phyloP scores from a whole-genome alignment of 2,329 filamentous ascomycete genomes.

The Penicillium sp. region DNA sequence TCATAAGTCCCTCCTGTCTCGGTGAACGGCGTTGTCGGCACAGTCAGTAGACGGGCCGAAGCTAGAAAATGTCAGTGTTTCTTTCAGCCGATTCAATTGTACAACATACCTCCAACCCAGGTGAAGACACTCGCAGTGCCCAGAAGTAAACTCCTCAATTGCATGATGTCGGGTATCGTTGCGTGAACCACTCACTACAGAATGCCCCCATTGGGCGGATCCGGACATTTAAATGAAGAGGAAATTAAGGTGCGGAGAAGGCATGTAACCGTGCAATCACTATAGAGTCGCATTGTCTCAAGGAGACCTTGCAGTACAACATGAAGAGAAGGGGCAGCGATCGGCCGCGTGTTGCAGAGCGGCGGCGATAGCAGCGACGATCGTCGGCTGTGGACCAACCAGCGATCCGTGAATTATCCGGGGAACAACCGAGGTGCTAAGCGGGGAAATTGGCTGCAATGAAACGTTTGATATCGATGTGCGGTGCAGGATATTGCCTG shows the following conservation, averaged over 20 bases:
- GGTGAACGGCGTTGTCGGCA: slow-evolving; percentile 24
- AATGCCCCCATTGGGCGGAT: not conserved
- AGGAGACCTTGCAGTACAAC: slow-evolving; percentile 11
- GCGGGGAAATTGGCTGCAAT: not conserved
- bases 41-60: slow-evolving; percentile 15
- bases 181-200: not conserved
- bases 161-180: not conserved
- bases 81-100: not conserved
- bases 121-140: not conserved
- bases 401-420: slow-evolving; percentile 9
- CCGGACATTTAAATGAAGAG: slow-evolving; percentile 1
- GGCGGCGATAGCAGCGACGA: slow-evolving; percentile 4
- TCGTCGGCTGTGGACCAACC: slow-evolving; percentile 7
- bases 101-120: not conserved
- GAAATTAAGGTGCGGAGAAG: slow-evolving; percentile 4
- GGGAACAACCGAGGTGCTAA: not conserved
- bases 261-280: slow-evolving; percentile 8
- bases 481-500: too few species aligned
- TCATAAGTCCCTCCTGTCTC: slow-evolving; percentile 7
- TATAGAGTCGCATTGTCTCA: slow-evolving; percentile 7
- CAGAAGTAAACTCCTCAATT: not conserved
- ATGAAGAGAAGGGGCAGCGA: slow-evolving; percentile 4
- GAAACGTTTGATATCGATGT: too few species aligned
- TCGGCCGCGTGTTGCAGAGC: slow-evolving; percentile 2
- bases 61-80: not conserved